Base-by-base conservation (phyloP, 2,329 filamentous ascomycete genomes). In the Pezicula neosporulosa region DNA sequence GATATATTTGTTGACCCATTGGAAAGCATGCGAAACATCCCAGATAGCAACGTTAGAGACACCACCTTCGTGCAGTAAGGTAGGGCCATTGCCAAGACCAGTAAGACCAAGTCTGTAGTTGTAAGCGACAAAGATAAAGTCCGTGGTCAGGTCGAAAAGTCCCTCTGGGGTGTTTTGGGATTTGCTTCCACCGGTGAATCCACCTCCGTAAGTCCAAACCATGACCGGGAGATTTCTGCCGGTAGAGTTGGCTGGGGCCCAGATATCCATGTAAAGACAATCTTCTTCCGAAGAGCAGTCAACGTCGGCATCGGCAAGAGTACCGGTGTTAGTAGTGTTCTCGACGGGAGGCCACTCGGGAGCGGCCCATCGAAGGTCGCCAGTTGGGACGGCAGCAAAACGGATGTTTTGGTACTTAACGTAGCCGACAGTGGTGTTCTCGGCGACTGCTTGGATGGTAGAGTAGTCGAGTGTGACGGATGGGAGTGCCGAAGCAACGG, bases 1-100 rank as follows among this genome's bases (percentile, higher is more conserved):
- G 45, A 78, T 73, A 52, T 77, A 69, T 47, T 73, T 65, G 48
- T 74, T 70, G 1, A 76, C 72, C 76, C 76, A 80, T 50, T 76
- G 61, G 18, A 79, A 66, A 2, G 71, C 70, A 3, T 71, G 65
- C 53, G 76, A 72, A 53, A 76, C 73, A 58, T 72, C 69, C 28
- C 73, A 63, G 24, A 63, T 38, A 10, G 49, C 51, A 19, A 49
- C 43, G 30, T 62, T 62, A 3, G 59, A 56, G 10, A 52, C 60
- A 6, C 59, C 63, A 10, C 66, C 66, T 47, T 68, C 57, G 44
- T 69, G 66, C 3, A 57, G 48, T 7, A 63, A 46, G 4, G 60
- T 60, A 3, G 61, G 59, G 1, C 63, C 61, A 28, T 60, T 66
- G 8, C 62, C 61, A 16, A 66, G 47, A 16, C 66, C 64, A 10